Conservation (phyloP, 2,329 filamentous ascomycete genomes). For the Aspergillus sp. region DNA sequence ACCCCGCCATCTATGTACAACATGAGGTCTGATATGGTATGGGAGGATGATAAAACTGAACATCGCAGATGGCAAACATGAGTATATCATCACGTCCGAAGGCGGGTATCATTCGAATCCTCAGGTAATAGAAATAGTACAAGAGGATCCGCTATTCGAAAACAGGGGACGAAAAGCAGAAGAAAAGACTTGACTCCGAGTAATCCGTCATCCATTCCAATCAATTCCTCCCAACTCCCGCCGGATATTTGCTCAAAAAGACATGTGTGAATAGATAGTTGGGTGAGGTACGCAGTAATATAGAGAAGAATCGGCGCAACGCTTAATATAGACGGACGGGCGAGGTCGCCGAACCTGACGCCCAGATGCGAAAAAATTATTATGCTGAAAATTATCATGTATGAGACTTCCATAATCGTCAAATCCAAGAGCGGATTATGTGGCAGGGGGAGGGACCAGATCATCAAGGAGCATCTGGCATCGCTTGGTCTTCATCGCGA, state of each 20-base stretch:
- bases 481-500: constrained; percentile 25
- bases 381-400: too few species aligned
- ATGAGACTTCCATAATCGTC: not conserved
- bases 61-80: constrained; percentile 9
- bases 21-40: too few species aligned
- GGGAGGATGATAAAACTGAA: constrained; percentile 1
- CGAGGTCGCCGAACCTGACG: too few species aligned
- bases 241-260: too few species aligned
- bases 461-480: constrained; percentile 24
- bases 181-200: constrained; percentile 1
- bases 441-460: not conserved
- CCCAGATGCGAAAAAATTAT: too few species aligned
- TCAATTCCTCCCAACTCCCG: too few species aligned
- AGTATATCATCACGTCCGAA: constrained; percentile 7
- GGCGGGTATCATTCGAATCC: constrained; percentile 12
- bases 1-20: too few species aligned
- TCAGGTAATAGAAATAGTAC: not conserved
- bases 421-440: not conserved
- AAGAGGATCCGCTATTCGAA: not conserved
- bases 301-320: not conserved
- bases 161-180: not conserved
- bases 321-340: too few species aligned
- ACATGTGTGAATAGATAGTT: too few species aligned
- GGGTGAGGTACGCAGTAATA: too few species aligned
- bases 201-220: not conserved